Conservation (phyloP, 1,284 basidiomycete genomes). For the Puccinia coronata region DNA sequence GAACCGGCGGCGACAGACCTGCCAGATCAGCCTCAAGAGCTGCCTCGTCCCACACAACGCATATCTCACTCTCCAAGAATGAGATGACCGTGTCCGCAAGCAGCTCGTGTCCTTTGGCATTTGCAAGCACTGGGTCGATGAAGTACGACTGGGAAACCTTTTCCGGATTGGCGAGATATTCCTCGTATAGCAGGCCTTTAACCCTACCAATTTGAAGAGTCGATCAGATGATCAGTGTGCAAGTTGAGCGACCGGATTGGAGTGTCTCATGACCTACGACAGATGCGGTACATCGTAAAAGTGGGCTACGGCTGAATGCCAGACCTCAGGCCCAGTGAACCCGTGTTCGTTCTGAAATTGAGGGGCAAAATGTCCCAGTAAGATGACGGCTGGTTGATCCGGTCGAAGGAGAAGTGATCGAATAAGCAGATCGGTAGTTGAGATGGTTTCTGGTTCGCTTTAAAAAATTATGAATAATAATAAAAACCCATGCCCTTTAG, state of each 20-base stretch:
- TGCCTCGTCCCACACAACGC: slow-evolving; percentile 75
- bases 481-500: not conserved
- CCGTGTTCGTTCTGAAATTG: slow-evolving; percentile 76
- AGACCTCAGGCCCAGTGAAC: slow-evolving; percentile 81
- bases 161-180: slow-evolving; percentile 74
- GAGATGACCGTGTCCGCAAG: slow-evolving; percentile 80
- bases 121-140: slow-evolving; percentile 79
- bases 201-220: slow-evolving; percentile 62
- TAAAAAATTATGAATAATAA: slow-evolving; percentile 33
- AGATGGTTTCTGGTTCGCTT: slow-evolving; percentile 72
- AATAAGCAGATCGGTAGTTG: slow-evolving; percentile 84
- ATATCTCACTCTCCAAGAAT: slow-evolving; percentile 84
- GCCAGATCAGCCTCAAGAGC: slow-evolving; percentile 63
- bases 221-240: not conserved
- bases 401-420: slow-evolving; percentile 83
- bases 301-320: slow-evolving; percentile 83
- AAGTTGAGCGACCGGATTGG: not conserved
- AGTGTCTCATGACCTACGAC: slow-evolving; percentile 61
- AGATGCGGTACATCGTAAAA: slow-evolving; percentile 94
- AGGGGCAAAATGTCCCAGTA: slow-evolving; percentile 87
- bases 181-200: slow-evolving; percentile 76
- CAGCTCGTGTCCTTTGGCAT: slow-evolving; percentile 74
- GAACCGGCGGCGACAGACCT: slow-evolving; percentile 52
- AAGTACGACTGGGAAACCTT: slow-evolving; percentile 71
- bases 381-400: slow-evolving; percentile 81